A percentile compares a stretch with the other conserved stretches of the same genome.
phyloP scores from a whole-genome alignment of 2,329 filamentous ascomycete genomes.

The Cryphonectria naterciae region DNA sequence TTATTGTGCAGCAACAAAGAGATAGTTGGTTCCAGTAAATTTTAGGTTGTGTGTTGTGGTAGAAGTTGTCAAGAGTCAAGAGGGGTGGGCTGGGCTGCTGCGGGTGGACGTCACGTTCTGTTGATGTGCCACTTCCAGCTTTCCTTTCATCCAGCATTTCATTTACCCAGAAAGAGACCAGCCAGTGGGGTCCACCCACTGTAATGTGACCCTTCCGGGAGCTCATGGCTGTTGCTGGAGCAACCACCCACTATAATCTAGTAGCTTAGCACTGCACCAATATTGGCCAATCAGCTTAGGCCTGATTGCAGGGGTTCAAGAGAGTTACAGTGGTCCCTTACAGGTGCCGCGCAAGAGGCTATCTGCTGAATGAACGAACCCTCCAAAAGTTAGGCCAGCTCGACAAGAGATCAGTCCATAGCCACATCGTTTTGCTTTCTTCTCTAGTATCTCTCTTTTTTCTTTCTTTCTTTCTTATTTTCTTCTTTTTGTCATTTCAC shows the following conservation, averaged over 20 bases:
- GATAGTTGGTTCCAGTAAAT: background rate
- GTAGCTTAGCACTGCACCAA: background rate
- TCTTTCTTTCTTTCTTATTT: background rate
- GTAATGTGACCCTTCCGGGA: background rate
- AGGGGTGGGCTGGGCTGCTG: background rate
- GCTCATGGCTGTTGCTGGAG: slow-evolving; percentile 16
- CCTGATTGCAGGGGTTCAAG: slow-evolving; percentile 12
- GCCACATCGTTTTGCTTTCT: background rate
- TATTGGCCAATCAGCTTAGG: slow-evolving; percentile 17
- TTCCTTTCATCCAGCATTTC: background rate
- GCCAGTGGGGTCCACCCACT: background rate
- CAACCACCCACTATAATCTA: slow-evolving; percentile 1
- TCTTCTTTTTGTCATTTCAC: background rate
- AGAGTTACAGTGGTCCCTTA: background rate
- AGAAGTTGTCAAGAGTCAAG: too few relatives aligned
- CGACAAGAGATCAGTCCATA: slow-evolving; percentile 7
- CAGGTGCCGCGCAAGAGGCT: background rate
- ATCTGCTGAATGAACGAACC: background rate
- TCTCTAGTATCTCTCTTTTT: background rate
- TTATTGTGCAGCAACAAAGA: slow-evolving; percentile 5
- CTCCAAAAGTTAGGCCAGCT: background rate
- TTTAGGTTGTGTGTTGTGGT: background rate
- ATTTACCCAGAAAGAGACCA: background rate
- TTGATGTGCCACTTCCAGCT: background rate
- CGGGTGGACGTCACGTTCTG: background rate